These are phyloP conservation scores for Talaromyces sp. DNA, from an alignment of 2,329 filamentous ascomycete species.

Conservation along the genomic window DNA sequence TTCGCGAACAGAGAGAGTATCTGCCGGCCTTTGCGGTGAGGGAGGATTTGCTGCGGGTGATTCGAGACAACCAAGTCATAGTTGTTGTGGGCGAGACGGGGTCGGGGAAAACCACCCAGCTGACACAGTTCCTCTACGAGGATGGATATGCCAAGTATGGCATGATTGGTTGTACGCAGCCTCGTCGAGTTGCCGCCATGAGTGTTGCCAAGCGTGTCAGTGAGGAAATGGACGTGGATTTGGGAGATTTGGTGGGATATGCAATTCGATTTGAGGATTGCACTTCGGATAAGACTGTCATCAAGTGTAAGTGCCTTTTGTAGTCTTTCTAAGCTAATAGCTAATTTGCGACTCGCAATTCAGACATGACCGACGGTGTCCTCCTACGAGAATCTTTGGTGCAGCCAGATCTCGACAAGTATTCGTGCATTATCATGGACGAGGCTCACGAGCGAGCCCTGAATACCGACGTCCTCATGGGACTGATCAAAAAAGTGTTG, in stretches of 20 bases:
- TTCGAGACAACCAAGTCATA: constrained; percentile 92
- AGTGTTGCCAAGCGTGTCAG: constrained; percentile 97
- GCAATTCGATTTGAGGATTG: constrained; percentile 98
- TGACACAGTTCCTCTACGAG: constrained; percentile 93
- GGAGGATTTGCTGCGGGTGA: constrained; percentile 84
- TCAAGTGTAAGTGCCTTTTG: constrained; percentile 60
- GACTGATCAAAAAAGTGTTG: constrained; percentile 93
- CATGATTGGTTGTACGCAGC: constrained; percentile 95
- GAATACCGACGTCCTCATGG: constrained; percentile 97
- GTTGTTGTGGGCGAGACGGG: constrained; percentile 97
- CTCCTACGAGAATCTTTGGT: constrained; percentile 87
- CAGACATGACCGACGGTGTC: constrained; percentile 94
- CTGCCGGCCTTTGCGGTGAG: constrained; percentile 93
- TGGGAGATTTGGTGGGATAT: constrained; percentile 86
- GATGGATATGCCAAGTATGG: constrained; percentile 85
- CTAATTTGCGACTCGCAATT: constrained; percentile 6
- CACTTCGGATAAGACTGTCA: constrained; percentile 87
- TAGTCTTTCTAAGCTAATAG: not conserved
- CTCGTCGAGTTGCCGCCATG: constrained; percentile 95
- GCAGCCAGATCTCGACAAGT: constrained; percentile 87
- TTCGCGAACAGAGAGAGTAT: constrained; percentile 87
- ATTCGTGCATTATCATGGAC: constrained; percentile 99
- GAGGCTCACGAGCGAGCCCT: constrained; percentile 95
- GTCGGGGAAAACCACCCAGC: constrained; percentile 93
- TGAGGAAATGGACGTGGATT: constrained; percentile 93